Conservation (phyloP, 2,329 filamentous ascomycete species). For the Claviceps purpurea region DNA sequence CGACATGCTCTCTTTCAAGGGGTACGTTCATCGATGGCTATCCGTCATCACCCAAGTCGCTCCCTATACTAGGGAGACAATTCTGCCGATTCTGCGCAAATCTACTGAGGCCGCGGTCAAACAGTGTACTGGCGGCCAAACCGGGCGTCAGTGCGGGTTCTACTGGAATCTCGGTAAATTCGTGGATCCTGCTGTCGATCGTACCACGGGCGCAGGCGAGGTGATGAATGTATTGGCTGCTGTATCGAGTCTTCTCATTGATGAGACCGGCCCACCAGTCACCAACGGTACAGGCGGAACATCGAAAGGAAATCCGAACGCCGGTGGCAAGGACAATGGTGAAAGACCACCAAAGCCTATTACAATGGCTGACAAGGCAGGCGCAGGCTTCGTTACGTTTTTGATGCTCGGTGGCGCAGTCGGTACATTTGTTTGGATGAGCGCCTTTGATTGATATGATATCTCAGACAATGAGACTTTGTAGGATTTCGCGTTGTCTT, state of each 20-base stretch:
- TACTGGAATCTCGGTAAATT: conserved; percentile 41
- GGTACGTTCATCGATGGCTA: conserved; percentile 54
- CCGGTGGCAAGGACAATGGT: conserved; percentile 22
- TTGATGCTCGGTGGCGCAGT: conserved; percentile 27
- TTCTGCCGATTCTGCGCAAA: conserved; percentile 43
- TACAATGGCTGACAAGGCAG: conserved; percentile 31
- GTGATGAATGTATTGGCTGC: conserved; percentile 44
- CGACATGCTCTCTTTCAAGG: conserved; percentile 64
- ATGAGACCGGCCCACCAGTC: conserved; percentile 25
- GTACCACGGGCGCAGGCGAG: conserved; percentile 44
- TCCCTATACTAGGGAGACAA: conserved; percentile 39
- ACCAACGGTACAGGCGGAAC: conserved; percentile 38
- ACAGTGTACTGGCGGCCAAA: conserved; percentile 46
- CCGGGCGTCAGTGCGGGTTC: conserved; percentile 49
- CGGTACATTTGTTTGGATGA: conserved; percentile 39
- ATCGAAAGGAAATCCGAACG: conserved; percentile 27
- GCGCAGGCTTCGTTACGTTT: conserved; percentile 35
- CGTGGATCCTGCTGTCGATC: conserved; percentile 33
- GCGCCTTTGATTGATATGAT: conserved; percentile 15
- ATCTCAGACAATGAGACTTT: background rate
- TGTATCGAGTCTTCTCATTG: conserved; percentile 35
- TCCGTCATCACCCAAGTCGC: conserved; percentile 47
- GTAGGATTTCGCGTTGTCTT: background rate
- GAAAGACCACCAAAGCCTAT: conserved; percentile 17
- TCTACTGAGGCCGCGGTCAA: conserved; percentile 47